Evolutionary conservation across 2,329 filamentous ascomycete species (phyloP).

Genomic region (Pestalotiopsis sp.): DNA sequence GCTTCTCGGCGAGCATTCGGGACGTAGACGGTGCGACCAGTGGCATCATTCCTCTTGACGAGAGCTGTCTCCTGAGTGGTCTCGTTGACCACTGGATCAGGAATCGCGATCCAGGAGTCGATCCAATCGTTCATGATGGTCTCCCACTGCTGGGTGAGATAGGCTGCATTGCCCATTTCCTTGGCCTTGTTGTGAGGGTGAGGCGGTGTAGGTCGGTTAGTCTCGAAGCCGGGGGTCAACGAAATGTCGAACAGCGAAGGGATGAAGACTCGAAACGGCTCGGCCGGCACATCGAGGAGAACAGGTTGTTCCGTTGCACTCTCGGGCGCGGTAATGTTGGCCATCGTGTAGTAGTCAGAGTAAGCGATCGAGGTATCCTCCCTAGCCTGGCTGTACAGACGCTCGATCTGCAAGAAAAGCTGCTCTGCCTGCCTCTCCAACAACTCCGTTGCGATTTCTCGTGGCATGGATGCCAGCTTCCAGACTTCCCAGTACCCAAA

Average conservation of each 20-base stretch:
- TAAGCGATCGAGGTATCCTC: slow-evolving; percentile 46
- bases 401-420: slow-evolving; percentile 50
- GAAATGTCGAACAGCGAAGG: slow-evolving; percentile 57
- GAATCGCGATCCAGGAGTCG: slow-evolving; percentile 45
- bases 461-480: slow-evolving; percentile 51
- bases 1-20: slow-evolving; percentile 43
- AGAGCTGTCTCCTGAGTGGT: slow-evolving; percentile 19
- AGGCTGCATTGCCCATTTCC: slow-evolving; percentile 57
- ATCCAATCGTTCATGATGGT: slow-evolving; percentile 41
- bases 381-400: slow-evolving; percentile 47
- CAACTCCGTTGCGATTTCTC: slow-evolving; percentile 37
- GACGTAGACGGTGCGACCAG: slow-evolving; percentile 26
- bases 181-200: slow-evolving; percentile 50
- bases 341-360: slow-evolving; percentile 43
- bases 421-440: slow-evolving; percentile 40
- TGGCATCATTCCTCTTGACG: slow-evolving; percentile 20
- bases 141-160: slow-evolving; percentile 56
- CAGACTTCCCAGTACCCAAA: slow-evolving; percentile 60
- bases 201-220: slow-evolving; percentile 43
- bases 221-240: slow-evolving; percentile 55
- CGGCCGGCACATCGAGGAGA: slow-evolving; percentile 13
- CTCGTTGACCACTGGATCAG: slow-evolving; percentile 21
- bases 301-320: slow-evolving; percentile 24
- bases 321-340: slow-evolving; percentile 23
- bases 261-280: slow-evolving; percentile 52